Percentiles rank a stretch among this genome's conserved stretches.
Conservation (phyloP, 345 rosid species). For the Psidium friedrichsthalianum region DNA sequence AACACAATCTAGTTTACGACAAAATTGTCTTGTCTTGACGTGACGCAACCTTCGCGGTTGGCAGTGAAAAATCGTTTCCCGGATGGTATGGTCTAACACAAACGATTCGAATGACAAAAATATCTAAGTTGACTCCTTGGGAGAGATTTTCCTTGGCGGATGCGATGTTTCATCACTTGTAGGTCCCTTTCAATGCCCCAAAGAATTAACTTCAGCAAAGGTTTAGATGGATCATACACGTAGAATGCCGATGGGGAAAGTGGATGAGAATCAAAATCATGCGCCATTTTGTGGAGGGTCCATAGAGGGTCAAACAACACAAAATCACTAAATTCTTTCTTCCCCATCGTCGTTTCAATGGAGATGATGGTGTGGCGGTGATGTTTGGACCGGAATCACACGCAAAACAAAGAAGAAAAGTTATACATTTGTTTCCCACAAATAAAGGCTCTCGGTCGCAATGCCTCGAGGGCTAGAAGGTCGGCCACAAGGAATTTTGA, state of each 20-base stretch:
- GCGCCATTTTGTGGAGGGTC: not conserved
- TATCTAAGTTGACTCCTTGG: not conserved
- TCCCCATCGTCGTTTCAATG: not conserved
- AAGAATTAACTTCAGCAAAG: not conserved
- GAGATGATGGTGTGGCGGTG: not conserved
- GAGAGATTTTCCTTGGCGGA: not conserved
- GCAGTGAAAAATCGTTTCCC: not conserved
- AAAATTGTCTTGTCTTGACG: not conserved
- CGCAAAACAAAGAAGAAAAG: not conserved
- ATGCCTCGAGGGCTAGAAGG: not conserved
- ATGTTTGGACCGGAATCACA: not conserved
- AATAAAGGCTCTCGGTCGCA: not conserved
- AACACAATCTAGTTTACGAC: not conserved
- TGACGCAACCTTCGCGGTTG: not conserved
- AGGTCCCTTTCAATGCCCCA: not conserved
- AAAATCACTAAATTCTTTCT: not conserved
- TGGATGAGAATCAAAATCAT: not conserved
- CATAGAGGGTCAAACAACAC: not conserved
- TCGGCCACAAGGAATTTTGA: not conserved
- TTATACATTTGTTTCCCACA: not conserved
- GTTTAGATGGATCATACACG: not conserved
- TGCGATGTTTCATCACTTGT: not conserved
- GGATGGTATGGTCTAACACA: not conserved
- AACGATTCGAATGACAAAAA: not conserved
- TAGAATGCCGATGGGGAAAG: not conserved